Base-by-base conservation (phyloP, 495 filamentous ascomycete species). In the Aspergillus taichungensis region DNA sequence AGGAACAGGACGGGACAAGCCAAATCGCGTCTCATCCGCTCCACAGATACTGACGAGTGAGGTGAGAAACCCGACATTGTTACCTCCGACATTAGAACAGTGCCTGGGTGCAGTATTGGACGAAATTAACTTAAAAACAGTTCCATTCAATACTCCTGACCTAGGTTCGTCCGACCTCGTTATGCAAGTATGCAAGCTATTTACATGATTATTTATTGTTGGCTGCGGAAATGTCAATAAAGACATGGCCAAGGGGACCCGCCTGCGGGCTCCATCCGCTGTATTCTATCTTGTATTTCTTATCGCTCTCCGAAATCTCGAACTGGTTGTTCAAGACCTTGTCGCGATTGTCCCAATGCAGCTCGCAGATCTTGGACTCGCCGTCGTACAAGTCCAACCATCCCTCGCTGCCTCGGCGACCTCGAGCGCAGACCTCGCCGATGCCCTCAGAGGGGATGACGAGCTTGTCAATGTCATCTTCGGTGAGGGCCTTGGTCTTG, bases 311-410 rank as follows among this genome's bases (percentile, higher is more conserved):
- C 46, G 62, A 30, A 46, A 57, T 47, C 52, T 68, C 64, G 30
- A 68, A 58, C 18, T 59, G 40, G 29, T 68, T 68, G 32, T 39
- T 14, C 11, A 34, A 36, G 0, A 55, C 50, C 31, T 55, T 56
- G 6, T 51, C 47, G 13, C 62, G 56, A 44, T 68, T 68, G 47
- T 68, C 64, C 64, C 64, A 68, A 41, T 68, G 64, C 11, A 68
- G 54, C 42, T 68, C 64, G 39, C 64, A 68, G 36, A 68, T 68
- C 56, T 68, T 68, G 42, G 36, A 37, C 14, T 66, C 48, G 45
- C 54, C 57, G 47, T 66, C 57, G 48, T 64, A 68, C 11, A 68
- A 45, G 47, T 68, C 64, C 27, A 68, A 50, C 32, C 62, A 59
- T 28, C 64, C 64, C 37, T 68, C 64, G 36, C 62, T 66, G 49